Percentiles rank a stretch among this genome's conserved stretches.
These are phyloP conservation scores for Lodderomyces orthopsilosis DNA, from an alignment of 1,139 yeast species.

Conservation along the genomic window DNA sequence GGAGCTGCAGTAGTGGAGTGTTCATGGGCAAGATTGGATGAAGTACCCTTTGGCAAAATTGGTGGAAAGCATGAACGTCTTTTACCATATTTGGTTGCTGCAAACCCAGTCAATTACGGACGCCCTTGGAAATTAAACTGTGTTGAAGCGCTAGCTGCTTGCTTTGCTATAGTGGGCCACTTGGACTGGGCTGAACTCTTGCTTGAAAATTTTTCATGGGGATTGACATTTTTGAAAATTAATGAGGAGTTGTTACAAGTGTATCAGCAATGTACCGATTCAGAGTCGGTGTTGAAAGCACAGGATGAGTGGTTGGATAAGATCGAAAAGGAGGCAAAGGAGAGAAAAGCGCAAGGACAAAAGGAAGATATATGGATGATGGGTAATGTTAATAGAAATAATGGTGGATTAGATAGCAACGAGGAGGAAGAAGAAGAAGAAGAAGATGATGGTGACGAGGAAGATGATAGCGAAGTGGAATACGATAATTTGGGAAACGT, in stretches of 20 bases:
- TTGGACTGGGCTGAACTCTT: conserved; percentile 83
- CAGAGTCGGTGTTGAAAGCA: conserved; percentile 67
- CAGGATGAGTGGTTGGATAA: conserved; percentile 73
- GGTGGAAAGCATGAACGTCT: conserved; percentile 90
- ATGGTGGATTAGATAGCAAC: conserved; percentile 8
- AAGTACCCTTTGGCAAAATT: conserved; percentile 87
- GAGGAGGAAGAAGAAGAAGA: conserved; percentile 10
- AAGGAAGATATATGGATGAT: conserved; percentile 71
- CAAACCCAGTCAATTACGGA: conserved; percentile 96
- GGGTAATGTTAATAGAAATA: conserved; percentile 67
- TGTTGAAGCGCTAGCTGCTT: conserved; percentile 96
- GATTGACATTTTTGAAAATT: conserved; percentile 76
- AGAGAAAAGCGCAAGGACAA: conserved; percentile 53
- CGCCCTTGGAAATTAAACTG: conserved; percentile 95
- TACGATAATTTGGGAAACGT: conserved; percentile 16
- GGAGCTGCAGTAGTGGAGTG: conserved; percentile 99
- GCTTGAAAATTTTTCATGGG: conserved; percentile 87
- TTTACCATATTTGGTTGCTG: conserved; percentile 90
- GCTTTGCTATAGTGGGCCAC: conserved; percentile 92
- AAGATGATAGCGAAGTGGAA: conserved; percentile 12
- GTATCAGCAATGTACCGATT: conserved; percentile 79
- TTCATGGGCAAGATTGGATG: conserved; percentile 96
- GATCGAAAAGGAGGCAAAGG: conserved; percentile 66
- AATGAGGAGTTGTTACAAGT: conserved; percentile 74
- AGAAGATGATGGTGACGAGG: conserved; percentile 6